Evolutionary conservation across 2,329 filamentous ascomycete species (phyloP).

Genomic region (Curvularia sp.): DNA sequence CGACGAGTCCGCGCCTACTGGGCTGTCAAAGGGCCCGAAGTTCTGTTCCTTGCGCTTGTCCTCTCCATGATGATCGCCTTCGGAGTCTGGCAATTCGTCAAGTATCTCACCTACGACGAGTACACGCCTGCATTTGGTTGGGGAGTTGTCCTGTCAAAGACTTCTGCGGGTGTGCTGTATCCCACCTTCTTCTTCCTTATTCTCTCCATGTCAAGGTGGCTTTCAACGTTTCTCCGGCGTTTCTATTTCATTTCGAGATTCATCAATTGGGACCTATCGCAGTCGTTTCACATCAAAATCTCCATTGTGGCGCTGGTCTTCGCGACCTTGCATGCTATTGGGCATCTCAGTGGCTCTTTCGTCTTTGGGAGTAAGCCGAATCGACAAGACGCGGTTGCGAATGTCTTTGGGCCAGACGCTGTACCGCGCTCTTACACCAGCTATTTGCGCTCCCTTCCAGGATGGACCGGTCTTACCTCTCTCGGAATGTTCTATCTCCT

Average conservation of each 20-base stretch:
- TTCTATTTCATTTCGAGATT: constrained; percentile 61
- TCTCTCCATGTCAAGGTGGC: constrained; percentile 65
- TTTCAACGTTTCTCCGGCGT: constrained; percentile 61
- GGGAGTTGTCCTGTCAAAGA: constrained; percentile 64
- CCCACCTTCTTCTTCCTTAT: constrained; percentile 66
- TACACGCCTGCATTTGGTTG: constrained; percentile 62
- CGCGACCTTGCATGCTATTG: constrained; percentile 61
- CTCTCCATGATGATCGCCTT: constrained; percentile 58
- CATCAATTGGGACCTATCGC: constrained; percentile 64
- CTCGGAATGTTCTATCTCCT: constrained; percentile 61
- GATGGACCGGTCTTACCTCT: constrained; percentile 59
- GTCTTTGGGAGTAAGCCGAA: constrained; percentile 56
- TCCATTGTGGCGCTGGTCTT: constrained; percentile 59
- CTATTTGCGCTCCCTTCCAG: constrained; percentile 58
- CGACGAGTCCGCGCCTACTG: constrained; percentile 61
- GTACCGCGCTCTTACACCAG: constrained; percentile 56
- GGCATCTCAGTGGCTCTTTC: constrained; percentile 62
- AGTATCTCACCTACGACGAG: constrained; percentile 55
- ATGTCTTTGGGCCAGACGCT: constrained; percentile 54
- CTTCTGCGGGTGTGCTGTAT: constrained; percentile 62
- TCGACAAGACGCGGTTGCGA: constrained; percentile 56
- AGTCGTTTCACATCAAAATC: constrained; percentile 64
- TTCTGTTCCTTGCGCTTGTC: constrained; percentile 59
- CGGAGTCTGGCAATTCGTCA: constrained; percentile 63
- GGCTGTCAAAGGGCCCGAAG: constrained; percentile 62